Conservation (phyloP, 2,329 filamentous ascomycete genomes). For the Boeremia lycopersici region DNA sequence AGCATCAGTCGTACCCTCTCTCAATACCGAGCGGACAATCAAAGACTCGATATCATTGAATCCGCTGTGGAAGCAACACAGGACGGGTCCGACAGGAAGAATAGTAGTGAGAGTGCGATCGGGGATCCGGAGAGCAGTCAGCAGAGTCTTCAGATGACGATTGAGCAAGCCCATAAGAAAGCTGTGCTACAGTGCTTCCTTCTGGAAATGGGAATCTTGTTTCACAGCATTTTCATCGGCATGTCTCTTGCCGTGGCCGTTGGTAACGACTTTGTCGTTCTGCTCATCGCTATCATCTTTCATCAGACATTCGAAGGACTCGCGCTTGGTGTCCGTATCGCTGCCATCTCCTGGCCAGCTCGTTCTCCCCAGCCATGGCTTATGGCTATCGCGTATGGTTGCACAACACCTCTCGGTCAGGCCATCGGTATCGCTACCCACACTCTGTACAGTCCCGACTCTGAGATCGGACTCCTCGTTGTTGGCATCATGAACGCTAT, state of each 20-base stretch:
- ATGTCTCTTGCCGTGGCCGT: constrained; percentile 64
- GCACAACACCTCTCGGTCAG: constrained; percentile 75
- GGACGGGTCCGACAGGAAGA: constrained; percentile 46
- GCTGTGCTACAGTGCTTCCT: constrained; percentile 46
- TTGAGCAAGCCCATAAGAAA: constrained; percentile 37
- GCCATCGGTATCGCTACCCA: constrained; percentile 80
- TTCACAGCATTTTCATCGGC: constrained; percentile 68
- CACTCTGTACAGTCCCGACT: constrained; percentile 78
- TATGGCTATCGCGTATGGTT: constrained; percentile 77
- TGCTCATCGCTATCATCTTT: constrained; percentile 67
- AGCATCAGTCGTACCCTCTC: constrained; percentile 41
- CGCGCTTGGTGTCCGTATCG: constrained; percentile 82
- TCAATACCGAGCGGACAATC: constrained; percentile 33
- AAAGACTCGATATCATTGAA: constrained; percentile 48
- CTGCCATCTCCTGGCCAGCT: constrained; percentile 65
- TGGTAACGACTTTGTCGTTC: constrained; percentile 58
- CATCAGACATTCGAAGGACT: constrained; percentile 86
- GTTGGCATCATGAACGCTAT: constrained; percentile 90
- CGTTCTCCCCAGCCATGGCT: constrained; percentile 60
- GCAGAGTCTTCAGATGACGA: constrained; percentile 18
- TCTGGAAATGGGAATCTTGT: constrained; percentile 65
- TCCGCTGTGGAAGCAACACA: constrained; percentile 41
- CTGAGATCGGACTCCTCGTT: constrained; percentile 76
- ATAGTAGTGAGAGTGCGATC: constrained; percentile 28
- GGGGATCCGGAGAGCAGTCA: constrained; percentile 33